Conservation (phyloP, 257 asterid species). For the Solanum piurae region DNA sequence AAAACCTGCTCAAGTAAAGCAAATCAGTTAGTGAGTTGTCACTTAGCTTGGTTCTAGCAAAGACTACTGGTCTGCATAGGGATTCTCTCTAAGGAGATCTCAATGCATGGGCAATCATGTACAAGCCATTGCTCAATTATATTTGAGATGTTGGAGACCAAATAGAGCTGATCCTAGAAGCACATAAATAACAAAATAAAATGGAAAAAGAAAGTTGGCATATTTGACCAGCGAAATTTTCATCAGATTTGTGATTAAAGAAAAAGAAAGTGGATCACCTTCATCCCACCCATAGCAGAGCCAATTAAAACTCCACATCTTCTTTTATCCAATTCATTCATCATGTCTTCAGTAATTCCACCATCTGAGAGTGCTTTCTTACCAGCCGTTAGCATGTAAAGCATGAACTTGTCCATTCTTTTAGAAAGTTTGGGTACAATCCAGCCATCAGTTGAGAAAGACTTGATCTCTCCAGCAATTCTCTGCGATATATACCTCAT, state of each 20-base stretch:
- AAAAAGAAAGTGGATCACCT: constrained; percentile 31
- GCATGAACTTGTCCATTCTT: constrained; percentile 95
- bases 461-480: constrained; percentile 97
- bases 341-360: constrained; percentile 66
- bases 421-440: constrained; percentile 88
- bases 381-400: constrained; percentile 92
- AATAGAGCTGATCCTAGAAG: not conserved
- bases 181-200: not conserved
- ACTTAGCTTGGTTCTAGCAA: not conserved
- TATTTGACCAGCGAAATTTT: not conserved
- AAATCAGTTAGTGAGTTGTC: not conserved
- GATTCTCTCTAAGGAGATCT: not conserved
- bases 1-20: constrained; percentile 56
- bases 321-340: constrained; percentile 63
- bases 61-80: not conserved
- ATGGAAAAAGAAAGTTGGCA: not conserved
- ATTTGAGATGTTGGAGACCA: not conserved
- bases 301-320: constrained; percentile 89
- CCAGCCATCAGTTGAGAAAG: constrained; percentile 85
- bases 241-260: not conserved
- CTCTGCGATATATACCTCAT: constrained; percentile 36
- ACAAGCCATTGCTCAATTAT: not conserved
- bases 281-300: constrained; percentile 97
- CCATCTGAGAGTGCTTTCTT: constrained; percentile 88
- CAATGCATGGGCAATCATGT: not conserved